These are phyloP conservation scores for Chaetomiaceae sp. DNA, from an alignment of 2,329 filamentous ascomycete genomes.

Conservation along the genomic window DNA sequence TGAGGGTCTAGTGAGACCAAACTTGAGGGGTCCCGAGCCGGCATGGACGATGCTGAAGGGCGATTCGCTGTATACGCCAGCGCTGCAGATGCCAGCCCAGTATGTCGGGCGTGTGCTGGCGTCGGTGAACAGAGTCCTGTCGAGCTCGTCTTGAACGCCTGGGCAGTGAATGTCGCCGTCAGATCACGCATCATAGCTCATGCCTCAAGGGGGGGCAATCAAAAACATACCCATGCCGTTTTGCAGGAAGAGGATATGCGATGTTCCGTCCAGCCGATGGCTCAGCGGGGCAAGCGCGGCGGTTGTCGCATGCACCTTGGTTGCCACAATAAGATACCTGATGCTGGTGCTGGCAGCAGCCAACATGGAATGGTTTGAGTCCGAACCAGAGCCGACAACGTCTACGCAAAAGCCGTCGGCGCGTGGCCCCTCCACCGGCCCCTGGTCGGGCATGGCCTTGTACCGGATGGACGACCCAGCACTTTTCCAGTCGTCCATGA, in stretches of 20 bases:
- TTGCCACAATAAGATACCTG: constrained; percentile 59
- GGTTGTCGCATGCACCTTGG: constrained; percentile 48
- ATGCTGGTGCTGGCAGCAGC: constrained; percentile 37
- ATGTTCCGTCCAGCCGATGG: constrained; percentile 31
- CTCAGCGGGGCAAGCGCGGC: constrained; percentile 7
- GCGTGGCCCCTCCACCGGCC: neutral
- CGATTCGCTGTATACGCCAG: constrained; percentile 23
- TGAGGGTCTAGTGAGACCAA: neutral
- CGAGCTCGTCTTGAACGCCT: constrained; percentile 9
- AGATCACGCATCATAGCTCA: neutral
- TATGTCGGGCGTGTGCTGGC: constrained; percentile 8
- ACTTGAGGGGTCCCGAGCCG: constrained; percentile 22
- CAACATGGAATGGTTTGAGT: neutral
- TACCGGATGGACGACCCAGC: neutral
- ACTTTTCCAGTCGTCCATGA: constrained; percentile 1
- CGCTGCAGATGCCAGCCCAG: constrained; percentile 17
- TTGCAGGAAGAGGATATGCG: constrained; percentile 60
- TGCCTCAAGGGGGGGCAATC: neutral
- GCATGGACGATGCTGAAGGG: constrained; percentile 30
- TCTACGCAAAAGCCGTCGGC: constrained; percentile 5
- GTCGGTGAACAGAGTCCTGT: constrained; percentile 2
- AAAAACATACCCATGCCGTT: constrained; percentile 59
- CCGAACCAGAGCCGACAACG: neutral
- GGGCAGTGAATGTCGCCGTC: neutral
- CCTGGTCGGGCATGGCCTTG: neutral